Evolutionary conservation across 495 filamentous ascomycete species (phyloP), one percentile per base, ranked within the genome.

Genomic region (Amorphotheca resinae): DNA sequence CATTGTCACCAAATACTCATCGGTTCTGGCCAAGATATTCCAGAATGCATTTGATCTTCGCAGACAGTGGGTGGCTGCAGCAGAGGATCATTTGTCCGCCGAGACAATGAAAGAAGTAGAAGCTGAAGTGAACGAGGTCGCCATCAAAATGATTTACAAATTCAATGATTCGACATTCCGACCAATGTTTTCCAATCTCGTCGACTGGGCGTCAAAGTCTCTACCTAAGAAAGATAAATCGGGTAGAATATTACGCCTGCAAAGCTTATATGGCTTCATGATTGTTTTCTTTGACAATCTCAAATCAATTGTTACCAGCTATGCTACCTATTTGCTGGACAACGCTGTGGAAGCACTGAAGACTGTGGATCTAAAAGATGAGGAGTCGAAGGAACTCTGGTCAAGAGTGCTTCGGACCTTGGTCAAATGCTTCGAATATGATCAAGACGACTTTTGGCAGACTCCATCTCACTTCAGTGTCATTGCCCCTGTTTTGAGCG

Each of bases 131-230:
- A 76, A 84, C 50, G 68, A 79, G 9, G 68, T 77, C 2, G 78
- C 76, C 0, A 75, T 96, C 30, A 82, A 85, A 58, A 88, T 94
- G 78, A 82, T 91, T 38, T 84, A 93, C 64, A 95, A 95, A 69
- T 72, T 96, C 16, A 96, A 95, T 61, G 93, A 98, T 60, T 76
- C 80, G n/a, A 75, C 82, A 14, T 98, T 96, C 74, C 74, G 88
- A n/a, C 91, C 91, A 0, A 76, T 96, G 39, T 96, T 96, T 59
- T 69, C 74, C 12, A 74, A 77, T 42, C 61, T 95, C 4, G 66
- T 88, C 17, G 87, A 94, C 23, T 94, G 87, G 86, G 74, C 82
- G 0, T 36, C 46, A 55, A 62, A 45, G 44, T 64, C 45, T 44
- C 62, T 69, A n/a, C 62, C 78, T 17, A 82, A 77, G 62, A 71